Conservation (phyloP, 31 red algal species). For the Asparagopsis taxiformis region DNA sequence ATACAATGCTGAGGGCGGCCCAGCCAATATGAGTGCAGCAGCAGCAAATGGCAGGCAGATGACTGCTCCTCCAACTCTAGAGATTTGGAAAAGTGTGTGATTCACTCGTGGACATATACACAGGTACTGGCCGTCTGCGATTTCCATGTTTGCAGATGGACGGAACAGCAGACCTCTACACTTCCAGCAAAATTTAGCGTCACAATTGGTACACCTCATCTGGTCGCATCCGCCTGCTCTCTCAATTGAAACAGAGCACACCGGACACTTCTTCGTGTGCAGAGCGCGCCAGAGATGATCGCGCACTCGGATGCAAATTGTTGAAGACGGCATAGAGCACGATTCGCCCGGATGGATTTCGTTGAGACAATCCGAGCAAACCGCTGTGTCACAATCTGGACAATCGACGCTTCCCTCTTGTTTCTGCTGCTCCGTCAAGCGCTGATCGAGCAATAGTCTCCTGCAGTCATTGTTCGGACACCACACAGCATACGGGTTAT, state of each 20-base stretch:
- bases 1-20: conserved; percentile 18
- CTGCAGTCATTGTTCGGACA: conserved; percentile 8
- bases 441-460: neutral
- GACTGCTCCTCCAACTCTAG: conserved; percentile 19
- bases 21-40: conserved; percentile 9
- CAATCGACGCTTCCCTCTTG: neutral
- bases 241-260: conserved; percentile 35
- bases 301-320: neutral
- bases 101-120: conserved; percentile 33
- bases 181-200: conserved; percentile 52
- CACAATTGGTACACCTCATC: conserved; percentile 47
- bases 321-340: neutral
- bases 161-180: conserved; percentile 27
- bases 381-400: neutral
- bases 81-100: conserved; percentile 12
- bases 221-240: conserved; percentile 40
- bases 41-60: conserved; percentile 13
- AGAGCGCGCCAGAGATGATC: conserved; percentile 2
- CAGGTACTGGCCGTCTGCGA: neutral
- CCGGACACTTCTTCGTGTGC: conserved; percentile 53
- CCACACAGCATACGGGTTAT: neutral
- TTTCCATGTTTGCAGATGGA: neutral
- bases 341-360: neutral
- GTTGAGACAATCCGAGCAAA: conserved; percentile 1
- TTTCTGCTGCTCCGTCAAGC: neutral